Evolutionary conservation across 2,329 filamentous ascomycete species (phyloP), one percentile per base, ranked within the genome.

Genomic region (Sporothrix variecibatus): DNA sequence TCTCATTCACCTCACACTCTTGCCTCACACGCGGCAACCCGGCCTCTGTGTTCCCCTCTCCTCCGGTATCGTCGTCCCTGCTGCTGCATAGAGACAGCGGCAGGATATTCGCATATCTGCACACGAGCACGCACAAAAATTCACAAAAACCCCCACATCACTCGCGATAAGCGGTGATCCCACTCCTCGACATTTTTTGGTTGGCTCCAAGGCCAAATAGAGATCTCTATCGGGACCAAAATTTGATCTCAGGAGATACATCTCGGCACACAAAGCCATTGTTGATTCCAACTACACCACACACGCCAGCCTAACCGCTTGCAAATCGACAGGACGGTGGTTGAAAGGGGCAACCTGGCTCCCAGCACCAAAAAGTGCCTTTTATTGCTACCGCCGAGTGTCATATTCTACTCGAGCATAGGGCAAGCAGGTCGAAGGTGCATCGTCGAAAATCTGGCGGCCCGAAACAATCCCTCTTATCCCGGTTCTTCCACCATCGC

Each of bases 111-210:
- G 43, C 65, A 67, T 49, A 58, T 65, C 58, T 75, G 65, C 53
- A 70, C 40, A 64, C 34, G n/a, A 60, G 26, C 60, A 69, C 53
- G 31, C 62, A 68, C 56, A 67, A 70, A 51, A 64, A 26, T n/a
- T 72, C 68, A 71, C 28, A 31, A 51, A 49, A 17, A 49, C 43
- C 77, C 79, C 79, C 79, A 79, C 80, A 79, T 75, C 76, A 70
- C 69, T 73, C 65, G 65, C 60, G 70, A 75, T 76, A 74, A 75
- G 75, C 75, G 23, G 73, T 68, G 64, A 70, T 75, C 65, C 72
- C 64, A 67, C 40, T 17, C 12, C 12, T 53, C 28, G 26, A 51
- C 60, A 40, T 38, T 40, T 69, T 69, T 46, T 53, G 46, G 46
- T 34, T 60, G 51, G 51, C n/a, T 43, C n/a, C 60, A 3, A 8